phyloP scores from a whole-genome alignment of 176 grass and related monocot species.

The Avena sativa region DNA sequence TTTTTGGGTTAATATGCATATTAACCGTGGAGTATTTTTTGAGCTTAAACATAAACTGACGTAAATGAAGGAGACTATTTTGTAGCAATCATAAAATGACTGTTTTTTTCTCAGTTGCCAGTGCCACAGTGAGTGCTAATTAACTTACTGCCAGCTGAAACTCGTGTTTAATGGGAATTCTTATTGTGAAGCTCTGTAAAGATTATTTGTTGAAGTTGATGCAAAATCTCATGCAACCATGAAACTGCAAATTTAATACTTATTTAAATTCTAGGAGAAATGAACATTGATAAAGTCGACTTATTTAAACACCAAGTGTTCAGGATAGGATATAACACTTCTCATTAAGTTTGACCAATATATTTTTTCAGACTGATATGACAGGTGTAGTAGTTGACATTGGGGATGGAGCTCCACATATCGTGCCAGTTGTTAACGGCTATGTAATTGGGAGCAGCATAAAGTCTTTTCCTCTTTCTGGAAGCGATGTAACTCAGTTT shows the following conservation, averaged over 20 bases:
- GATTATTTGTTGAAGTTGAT: slow-evolving; percentile 3
- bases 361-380: slow-evolving; percentile 93
- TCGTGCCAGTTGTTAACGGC: slow-evolving; percentile 95
- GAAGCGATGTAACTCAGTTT: slow-evolving; percentile 85
- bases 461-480: slow-evolving; percentile 89
- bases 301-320: background rate
- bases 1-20: background rate
- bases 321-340: slow-evolving; percentile 31
- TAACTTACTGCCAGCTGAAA: background rate
- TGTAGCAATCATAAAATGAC: background rate
- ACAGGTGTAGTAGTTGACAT: slow-evolving; percentile 99
- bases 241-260: background rate
- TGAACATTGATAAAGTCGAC: background rate
- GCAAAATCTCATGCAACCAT: background rate
- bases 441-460: slow-evolving; percentile 99
- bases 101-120: background rate
- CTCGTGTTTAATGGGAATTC: slow-evolving; percentile 4
- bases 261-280: slow-evolving; percentile 18
- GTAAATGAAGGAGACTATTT: background rate
- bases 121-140: background rate
- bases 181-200: slow-evolving; percentile 13
- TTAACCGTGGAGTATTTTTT: background rate
- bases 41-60: background rate
- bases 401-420: slow-evolving; percentile 83
- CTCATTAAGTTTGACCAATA: slow-evolving; percentile 62